Evolutionary conservation across 306 rosid species (phyloP).

Genomic region (Luffa acutangula): DNA sequence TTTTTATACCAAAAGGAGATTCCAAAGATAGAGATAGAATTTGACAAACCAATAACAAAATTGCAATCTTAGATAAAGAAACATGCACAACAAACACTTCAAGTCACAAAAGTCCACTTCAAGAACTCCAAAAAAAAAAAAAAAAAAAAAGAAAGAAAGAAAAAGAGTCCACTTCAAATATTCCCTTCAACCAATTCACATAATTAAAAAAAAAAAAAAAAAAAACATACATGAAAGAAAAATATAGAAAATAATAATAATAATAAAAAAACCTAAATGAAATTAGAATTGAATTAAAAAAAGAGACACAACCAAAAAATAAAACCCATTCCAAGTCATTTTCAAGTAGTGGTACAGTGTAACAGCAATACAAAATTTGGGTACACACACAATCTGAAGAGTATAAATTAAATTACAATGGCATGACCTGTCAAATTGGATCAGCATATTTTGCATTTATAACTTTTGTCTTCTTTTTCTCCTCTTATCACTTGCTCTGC

Average conservation of each 20-base stretch:
- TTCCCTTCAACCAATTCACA: neutral
- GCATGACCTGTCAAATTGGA: neutral
- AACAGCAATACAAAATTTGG: neutral
- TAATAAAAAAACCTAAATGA: too few relatives aligned
- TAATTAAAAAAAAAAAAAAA: too few relatives aligned
- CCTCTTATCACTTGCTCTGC: neutral
- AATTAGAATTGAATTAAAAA: neutral
- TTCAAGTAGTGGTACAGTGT: neutral
- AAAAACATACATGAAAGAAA: neutral
- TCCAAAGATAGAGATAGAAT: too few relatives aligned
- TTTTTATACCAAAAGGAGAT: too few relatives aligned
- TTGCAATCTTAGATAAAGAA: too few relatives aligned
- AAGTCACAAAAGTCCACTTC: neutral
- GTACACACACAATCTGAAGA: neutral
- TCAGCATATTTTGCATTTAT: conserved; percentile 38
- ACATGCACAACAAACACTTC: neutral
- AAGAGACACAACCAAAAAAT: neutral
- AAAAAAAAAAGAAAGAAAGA: too few relatives aligned
- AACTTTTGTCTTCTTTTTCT: conserved; percentile 28
- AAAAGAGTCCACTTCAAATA: neutral
- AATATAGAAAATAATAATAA: neutral
- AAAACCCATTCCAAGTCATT: neutral
- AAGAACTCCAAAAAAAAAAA: neutral
- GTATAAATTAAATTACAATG: neutral
- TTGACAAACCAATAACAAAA: too few relatives aligned